These are phyloP conservation scores for Escallonia herrerae DNA, from an alignment of 129 eudicot species.

Conservation along the genomic window DNA sequence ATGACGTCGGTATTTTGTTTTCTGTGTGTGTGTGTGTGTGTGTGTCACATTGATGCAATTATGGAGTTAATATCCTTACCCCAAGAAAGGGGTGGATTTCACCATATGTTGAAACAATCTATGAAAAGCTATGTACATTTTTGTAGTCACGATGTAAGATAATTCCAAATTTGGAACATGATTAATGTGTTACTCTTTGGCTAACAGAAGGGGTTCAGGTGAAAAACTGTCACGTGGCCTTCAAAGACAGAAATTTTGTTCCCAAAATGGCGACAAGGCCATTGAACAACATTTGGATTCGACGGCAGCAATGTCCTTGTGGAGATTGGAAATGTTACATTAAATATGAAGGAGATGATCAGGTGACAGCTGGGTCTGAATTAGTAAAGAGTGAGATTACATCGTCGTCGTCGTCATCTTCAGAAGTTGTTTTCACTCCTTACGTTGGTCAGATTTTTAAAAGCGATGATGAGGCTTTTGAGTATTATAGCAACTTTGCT, in stretches of 20 bases:
- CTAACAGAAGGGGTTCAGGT: background rate
- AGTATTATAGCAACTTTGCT: conserved; percentile 61
- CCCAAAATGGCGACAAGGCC: conserved; percentile 41
- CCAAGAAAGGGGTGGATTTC: background rate
- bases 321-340: conserved; percentile 87
- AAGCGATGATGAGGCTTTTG: conserved; percentile 67
- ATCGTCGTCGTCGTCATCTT: conserved; percentile 10
- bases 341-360: conserved; percentile 56
- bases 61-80: background rate
- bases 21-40: too few species aligned
- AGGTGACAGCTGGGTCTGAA: conserved; percentile 24
- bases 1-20: background rate
- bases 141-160: background rate
- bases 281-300: conserved; percentile 61
- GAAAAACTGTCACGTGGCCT: background rate
- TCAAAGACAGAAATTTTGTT: background rate
- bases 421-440: conserved; percentile 46
- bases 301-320: conserved; percentile 79
- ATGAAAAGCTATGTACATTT: too few species aligned
- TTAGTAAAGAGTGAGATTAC: conserved; percentile 31
- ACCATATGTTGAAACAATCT: background rate
- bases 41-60: too few species aligned
- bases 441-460: conserved; percentile 64
- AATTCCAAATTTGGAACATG: background rate
- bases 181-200: background rate